Percentiles rank a stretch among this genome's conserved stretches.
phyloP scores from a whole-genome alignment of 768 basidiomycete species.

The Peribolospora kevripleyi region DNA sequence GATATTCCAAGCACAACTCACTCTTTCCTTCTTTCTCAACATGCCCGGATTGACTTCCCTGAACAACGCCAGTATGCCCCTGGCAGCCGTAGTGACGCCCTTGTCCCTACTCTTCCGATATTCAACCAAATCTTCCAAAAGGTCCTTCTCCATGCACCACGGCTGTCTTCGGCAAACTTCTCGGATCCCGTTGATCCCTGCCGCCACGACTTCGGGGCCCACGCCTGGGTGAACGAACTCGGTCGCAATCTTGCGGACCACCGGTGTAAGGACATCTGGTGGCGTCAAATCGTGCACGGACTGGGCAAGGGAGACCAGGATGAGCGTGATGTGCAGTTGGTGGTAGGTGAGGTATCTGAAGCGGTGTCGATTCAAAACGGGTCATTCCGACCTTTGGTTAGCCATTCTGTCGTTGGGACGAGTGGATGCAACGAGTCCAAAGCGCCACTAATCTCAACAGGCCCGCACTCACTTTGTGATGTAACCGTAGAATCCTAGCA shows the following conservation, averaged over 20 bases:
- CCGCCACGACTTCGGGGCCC: constrained; percentile 78
- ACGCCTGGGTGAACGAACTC: constrained; percentile 98
- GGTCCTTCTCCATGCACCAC: constrained; percentile 88
- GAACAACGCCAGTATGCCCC: constrained; percentile 68
- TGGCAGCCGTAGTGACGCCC: constrained; percentile 63
- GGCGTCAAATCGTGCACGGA: constrained; percentile 87
- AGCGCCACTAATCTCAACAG: too few relatives aligned
- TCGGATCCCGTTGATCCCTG: constrained; percentile 83
- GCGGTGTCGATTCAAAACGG: neutral
- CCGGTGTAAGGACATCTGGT: constrained; percentile 70
- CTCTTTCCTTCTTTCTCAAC: constrained; percentile 67
- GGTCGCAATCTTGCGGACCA: constrained; percentile 68
- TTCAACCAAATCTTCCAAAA: constrained; percentile 74
- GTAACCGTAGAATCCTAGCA: constrained; percentile 88
- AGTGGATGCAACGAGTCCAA: too few relatives aligned
- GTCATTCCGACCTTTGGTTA: too few relatives aligned
- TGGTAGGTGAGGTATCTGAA: constrained; percentile 66
- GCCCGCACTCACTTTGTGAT: constrained; percentile 30
- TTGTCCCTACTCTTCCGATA: constrained; percentile 92
- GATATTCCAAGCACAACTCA: constrained; percentile 19
- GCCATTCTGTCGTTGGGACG: too few relatives aligned
- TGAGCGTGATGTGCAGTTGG: constrained; percentile 74
- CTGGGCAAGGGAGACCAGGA: constrained; percentile 80
- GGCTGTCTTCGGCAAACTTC: constrained; percentile 88
- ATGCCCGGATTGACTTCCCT: constrained; percentile 88